Conservation (phyloP, 371 early-diverging fungal species). For the Rhizomucor pusillus region DNA sequence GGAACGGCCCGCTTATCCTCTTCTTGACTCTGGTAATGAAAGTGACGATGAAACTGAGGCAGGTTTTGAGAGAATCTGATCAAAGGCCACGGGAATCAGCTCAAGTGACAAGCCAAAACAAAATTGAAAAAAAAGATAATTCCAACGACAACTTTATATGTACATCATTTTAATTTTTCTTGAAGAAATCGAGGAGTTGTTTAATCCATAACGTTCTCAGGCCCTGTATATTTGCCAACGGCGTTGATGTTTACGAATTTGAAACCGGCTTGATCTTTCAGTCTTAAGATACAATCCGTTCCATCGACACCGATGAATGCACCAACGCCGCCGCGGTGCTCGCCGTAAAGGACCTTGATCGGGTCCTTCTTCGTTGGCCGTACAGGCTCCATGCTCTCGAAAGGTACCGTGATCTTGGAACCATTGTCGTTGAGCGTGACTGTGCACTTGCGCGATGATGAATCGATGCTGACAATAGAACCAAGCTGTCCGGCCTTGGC, state of each 20-base stretch:
- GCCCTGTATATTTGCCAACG: conserved; percentile 56
- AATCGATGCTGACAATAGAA: conserved; percentile 49
- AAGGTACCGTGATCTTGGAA: conserved; percentile 33
- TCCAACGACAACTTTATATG: no score
- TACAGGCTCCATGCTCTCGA: conserved; percentile 63
- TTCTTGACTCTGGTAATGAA: no score
- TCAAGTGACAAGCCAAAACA: no score
- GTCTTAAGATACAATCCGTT: conserved; percentile 78
- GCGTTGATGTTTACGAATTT: conserved; percentile 60
- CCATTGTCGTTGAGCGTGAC: conserved; percentile 28
- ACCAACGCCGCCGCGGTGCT: conserved; percentile 71
- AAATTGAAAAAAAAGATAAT: no score
- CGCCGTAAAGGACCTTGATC: conserved; percentile 73
- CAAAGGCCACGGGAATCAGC: no score
- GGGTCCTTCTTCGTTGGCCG: conserved; percentile 78
- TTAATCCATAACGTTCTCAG: conserved; percentile 1
- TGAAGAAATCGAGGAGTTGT: no score
- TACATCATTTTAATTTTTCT: no score
- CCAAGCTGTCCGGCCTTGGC: conserved; percentile 44
- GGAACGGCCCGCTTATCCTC: no score
- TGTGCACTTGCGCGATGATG: conserved; percentile 41
- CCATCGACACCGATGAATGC: conserved; percentile 80
- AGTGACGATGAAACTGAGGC: no score
- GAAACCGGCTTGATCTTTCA: conserved; percentile 59
- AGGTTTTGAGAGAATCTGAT: no score